Conservation (phyloP, 2,329 filamentous ascomycete species). For the Stachybotrys chlorohalonatus region DNA sequence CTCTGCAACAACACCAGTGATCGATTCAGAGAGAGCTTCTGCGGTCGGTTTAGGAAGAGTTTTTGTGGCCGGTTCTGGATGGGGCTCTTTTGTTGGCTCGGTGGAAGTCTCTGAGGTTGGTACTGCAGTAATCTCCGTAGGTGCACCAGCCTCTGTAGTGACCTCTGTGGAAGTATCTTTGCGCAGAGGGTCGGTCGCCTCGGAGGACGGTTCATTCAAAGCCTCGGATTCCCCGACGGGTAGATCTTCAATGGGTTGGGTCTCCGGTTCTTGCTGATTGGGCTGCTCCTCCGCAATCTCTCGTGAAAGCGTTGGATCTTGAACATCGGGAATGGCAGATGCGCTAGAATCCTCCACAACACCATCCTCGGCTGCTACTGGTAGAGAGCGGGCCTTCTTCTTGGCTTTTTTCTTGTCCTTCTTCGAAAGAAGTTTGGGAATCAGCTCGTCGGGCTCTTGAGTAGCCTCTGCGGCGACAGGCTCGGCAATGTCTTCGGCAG, state of each 20-base stretch:
- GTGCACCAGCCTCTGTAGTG: too few relatives aligned
- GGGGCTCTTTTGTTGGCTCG: too few relatives aligned
- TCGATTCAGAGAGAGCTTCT: too few relatives aligned
- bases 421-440: conserved; percentile 1
- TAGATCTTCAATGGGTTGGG: not conserved
- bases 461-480: not conserved
- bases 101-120: too few relatives aligned
- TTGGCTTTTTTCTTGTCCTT: conserved; percentile 30
- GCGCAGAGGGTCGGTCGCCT: too few relatives aligned
- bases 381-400: conserved; percentile 7
- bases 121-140: too few relatives aligned
- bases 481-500: not conserved
- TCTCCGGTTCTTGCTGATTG: not conserved
- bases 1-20: too few relatives aligned
- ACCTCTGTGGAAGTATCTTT: too few relatives aligned
- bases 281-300: not conserved
- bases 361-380: not conserved
- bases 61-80: too few relatives aligned
- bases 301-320: not conserved
- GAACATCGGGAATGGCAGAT: not conserved
- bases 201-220: too few relatives aligned
- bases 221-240: too few relatives aligned
- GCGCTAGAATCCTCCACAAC: not conserved
- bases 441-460: not conserved
- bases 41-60: too few relatives aligned